phyloP scores from a whole-genome alignment of 352 stramenopile genomes.

The Hyaloperonospora arabidopsidis region DNA sequence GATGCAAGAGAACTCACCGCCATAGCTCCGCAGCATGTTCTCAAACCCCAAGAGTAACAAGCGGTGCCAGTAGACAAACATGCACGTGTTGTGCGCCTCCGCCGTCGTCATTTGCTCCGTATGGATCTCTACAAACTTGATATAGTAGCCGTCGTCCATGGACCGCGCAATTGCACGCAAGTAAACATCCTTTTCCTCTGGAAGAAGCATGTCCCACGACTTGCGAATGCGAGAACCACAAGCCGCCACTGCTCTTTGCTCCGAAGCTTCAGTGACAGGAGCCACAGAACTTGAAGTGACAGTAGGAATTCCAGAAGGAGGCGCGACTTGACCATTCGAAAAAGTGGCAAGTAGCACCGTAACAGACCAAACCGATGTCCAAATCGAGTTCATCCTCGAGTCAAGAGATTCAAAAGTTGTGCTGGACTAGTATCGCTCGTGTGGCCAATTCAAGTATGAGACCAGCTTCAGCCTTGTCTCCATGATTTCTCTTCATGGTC shows the following conservation, averaged over 20 bases:
- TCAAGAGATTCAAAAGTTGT: background rate
- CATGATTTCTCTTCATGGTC: too few relatives aligned
- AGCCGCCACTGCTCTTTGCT: conserved; percentile 19
- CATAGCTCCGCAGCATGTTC: conserved; percentile 78
- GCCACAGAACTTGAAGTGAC: background rate
- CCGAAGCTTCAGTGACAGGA: conserved; percentile 18
- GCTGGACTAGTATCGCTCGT: conserved; percentile 1
- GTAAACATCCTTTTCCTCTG: conserved; percentile 65
- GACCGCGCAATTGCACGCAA: conserved; percentile 54
- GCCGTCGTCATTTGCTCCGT: conserved; percentile 74
- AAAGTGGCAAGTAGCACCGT: conserved; percentile 4
- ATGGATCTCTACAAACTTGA: conserved; percentile 85
- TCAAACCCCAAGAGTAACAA: conserved; percentile 74
- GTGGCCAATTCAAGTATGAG: conserved; percentile 26
- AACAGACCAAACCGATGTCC: conserved; percentile 5
- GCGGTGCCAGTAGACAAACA: conserved; percentile 87
- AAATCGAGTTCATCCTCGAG: conserved; percentile 15
- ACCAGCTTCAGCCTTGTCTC: too few relatives aligned
- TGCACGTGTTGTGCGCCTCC: conserved; percentile 80
- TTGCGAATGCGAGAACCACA: conserved; percentile 72
- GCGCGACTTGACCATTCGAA: conserved; percentile 15
- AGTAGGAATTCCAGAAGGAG: conserved; percentile 5
- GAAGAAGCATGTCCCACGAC: conserved; percentile 58
- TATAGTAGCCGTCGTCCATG: conserved; percentile 81
- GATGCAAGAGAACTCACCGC: conserved; percentile 73